Percentiles rank a stretch among this genome's conserved stretches.
These are phyloP conservation scores for Spencermartinsiella europaea DNA, from an alignment of 805 yeast genomes.

Conservation along the genomic window DNA sequence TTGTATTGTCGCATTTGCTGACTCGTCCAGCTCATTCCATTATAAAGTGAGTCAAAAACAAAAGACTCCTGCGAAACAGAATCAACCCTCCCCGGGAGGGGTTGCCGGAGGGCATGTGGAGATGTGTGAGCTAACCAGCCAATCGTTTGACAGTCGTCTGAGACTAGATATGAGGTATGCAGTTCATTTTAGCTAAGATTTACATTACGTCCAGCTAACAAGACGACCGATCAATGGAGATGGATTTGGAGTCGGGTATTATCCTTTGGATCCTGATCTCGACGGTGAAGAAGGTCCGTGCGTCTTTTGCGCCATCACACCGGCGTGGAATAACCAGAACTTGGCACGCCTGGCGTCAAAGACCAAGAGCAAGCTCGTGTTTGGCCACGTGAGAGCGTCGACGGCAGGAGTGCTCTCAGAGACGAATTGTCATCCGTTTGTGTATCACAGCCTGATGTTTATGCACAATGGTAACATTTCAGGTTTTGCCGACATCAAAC, in stretches of 20 bases:
- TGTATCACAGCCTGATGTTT: constrained; percentile 80
- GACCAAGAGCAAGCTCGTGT: constrained; percentile 76
- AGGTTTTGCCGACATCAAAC: constrained; percentile 66
- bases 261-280: constrained; percentile 49
- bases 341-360: constrained; percentile 80
- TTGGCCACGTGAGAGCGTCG: constrained; percentile 95
- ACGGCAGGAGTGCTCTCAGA: constrained; percentile 93
- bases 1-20: constrained; percentile 75
- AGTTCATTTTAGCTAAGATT: background rate
- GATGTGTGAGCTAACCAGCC: constrained; percentile 41
- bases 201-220: too few species aligned
- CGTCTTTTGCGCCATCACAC: constrained; percentile 90
- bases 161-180: constrained; percentile 61
- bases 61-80: too few species aligned
- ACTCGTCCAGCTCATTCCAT: constrained; percentile 97
- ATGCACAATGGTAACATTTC: constrained; percentile 92
- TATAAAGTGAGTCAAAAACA: constrained; percentile 47
- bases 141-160: constrained; percentile 84
- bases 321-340: constrained; percentile 94
- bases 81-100: too few species aligned
- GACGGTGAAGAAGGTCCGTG: constrained; percentile 72
- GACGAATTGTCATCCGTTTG: constrained; percentile 96
- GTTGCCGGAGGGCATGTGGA: too few species aligned
- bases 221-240: constrained; percentile 95
- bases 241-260: constrained; percentile 97